Conservation (phyloP, 192 early-diverging fungal genomes). For the Umbelopsis ramanniana region DNA sequence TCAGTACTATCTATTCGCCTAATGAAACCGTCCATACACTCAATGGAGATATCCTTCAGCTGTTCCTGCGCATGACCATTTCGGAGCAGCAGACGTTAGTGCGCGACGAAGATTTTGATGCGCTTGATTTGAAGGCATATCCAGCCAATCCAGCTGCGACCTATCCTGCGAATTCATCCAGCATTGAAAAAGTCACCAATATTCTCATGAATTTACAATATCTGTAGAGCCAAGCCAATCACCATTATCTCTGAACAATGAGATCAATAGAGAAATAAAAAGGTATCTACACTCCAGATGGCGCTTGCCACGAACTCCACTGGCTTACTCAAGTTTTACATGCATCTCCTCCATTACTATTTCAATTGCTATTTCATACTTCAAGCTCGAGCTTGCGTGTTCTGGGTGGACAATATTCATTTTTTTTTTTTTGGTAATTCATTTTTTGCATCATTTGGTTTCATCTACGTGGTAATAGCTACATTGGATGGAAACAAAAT, state of each 20-base stretch:
- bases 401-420: too few relatives aligned
- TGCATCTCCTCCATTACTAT: too few relatives aligned
- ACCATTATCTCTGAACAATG: too few relatives aligned
- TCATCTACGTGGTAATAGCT: background rate
- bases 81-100: background rate
- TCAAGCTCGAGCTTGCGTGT: too few relatives aligned
- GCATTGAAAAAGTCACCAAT: background rate
- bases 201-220: background rate
- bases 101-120: background rate
- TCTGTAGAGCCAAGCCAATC: background rate
- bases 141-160: background rate
- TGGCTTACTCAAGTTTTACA: too few relatives aligned
- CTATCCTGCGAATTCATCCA: background rate
- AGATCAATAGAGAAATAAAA: too few relatives aligned
- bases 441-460: too few relatives aligned
- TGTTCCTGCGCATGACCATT: background rate
- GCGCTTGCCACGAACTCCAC: too few relatives aligned
- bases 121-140: background rate
- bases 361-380: too few relatives aligned
- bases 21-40: background rate
- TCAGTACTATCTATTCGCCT: slow-evolving; percentile 1
- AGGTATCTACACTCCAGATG: too few relatives aligned
- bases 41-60: background rate
- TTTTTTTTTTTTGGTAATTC: too few relatives aligned
- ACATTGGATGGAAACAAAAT: background rate